These are phyloP conservation scores for Hypomontagnella submonticulosa DNA, from an alignment of 495 filamentous ascomycete species.

Conservation along the genomic window DNA sequence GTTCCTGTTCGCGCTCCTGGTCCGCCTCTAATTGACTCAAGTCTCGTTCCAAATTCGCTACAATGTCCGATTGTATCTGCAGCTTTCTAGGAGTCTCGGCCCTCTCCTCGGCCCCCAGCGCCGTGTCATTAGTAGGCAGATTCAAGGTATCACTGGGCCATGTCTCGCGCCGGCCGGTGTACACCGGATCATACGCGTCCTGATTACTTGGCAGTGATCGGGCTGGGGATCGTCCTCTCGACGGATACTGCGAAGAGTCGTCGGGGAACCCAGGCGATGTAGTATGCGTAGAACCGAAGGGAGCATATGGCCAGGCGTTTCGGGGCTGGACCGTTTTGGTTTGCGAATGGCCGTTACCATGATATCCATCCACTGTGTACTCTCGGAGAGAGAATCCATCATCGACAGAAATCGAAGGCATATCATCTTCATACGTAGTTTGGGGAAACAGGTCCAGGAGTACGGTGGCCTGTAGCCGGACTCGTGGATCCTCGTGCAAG, in stretches of 20 bases:
- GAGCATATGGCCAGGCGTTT: constrained; percentile 48
- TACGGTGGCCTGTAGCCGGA: constrained; percentile 53
- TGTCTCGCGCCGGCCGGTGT: constrained; percentile 24
- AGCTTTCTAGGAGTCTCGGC: constrained; percentile 34
- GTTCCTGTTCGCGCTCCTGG: constrained; percentile 24
- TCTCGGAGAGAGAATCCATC: constrained; percentile 48
- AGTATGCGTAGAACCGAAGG: constrained; percentile 39
- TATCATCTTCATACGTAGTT: constrained; percentile 41
- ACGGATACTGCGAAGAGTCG: constrained; percentile 52
- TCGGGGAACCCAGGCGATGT: constrained; percentile 44
- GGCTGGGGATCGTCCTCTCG: constrained; percentile 58
- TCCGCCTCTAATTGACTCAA: constrained; percentile 38
- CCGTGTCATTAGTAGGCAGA: constrained; percentile 24
- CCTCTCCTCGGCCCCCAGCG: constrained; percentile 28
- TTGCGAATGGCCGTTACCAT: constrained; percentile 39
- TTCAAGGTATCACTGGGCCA: constrained; percentile 45
- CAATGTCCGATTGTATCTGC: constrained; percentile 22
- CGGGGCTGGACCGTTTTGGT: constrained; percentile 48
- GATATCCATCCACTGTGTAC: constrained; percentile 46
- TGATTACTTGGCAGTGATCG: constrained; percentile 56
- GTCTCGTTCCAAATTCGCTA: constrained; percentile 34
- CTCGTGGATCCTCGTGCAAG: constrained; percentile 56
- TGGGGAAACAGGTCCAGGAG: constrained; percentile 57
- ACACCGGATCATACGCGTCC: constrained; percentile 42
- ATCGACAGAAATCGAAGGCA: constrained; percentile 49